phyloP scores from a whole-genome alignment of 2,329 filamentous ascomycete species.

The Fusarium guadeloupense region DNA sequence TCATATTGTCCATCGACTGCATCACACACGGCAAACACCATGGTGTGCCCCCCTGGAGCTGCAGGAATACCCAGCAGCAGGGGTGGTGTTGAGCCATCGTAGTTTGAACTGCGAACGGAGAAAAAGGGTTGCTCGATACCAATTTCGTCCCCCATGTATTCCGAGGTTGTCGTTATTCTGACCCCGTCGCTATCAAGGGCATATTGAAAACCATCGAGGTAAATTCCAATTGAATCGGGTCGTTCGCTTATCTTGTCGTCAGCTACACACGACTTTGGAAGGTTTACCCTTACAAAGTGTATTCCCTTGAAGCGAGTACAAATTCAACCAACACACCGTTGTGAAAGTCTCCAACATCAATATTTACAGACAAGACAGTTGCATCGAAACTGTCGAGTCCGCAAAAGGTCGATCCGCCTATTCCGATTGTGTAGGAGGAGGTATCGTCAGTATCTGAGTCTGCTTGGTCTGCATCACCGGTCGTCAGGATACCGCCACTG shows the following conservation, averaged over 20 bases:
- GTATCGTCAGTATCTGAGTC: no score
- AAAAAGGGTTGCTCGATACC: background rate
- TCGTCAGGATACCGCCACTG: background rate
- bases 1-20: background rate
- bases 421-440: no score
- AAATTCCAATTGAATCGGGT: background rate
- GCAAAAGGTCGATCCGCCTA: no score
- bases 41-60: background rate
- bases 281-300: no score
- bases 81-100: background rate
- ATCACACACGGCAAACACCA: conserved; percentile 8
- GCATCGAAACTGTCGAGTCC: background rate
- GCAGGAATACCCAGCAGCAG: background rate
- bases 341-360: background rate
- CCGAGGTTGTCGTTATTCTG: no score
- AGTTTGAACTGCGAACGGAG: background rate
- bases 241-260: background rate
- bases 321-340: background rate
- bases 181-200: background rate
- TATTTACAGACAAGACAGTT: background rate
- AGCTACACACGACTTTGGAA: background rate
- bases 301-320: no score
- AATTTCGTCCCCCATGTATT: background rate
- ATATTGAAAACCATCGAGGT: background rate
- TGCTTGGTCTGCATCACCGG: background rate